phyloP scores from a whole-genome alignment of 1,139 yeast genomes.

The Yamadazyma atmosphaerica region DNA sequence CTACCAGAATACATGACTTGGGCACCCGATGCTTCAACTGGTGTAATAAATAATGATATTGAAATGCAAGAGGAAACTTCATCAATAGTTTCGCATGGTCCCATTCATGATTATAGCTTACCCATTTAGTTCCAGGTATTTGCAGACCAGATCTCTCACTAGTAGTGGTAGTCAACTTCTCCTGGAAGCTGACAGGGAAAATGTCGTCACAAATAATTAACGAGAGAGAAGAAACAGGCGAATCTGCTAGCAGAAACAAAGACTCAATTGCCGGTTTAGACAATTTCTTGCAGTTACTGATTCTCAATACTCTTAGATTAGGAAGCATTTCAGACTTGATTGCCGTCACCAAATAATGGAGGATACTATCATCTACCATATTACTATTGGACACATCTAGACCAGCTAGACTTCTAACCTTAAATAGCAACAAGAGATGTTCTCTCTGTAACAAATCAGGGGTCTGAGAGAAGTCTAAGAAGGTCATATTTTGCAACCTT shows the following conservation, averaged over 20 bases:
- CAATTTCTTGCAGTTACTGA: constrained; percentile 27
- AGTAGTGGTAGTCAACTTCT: constrained; percentile 16
- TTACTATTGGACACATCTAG: constrained; percentile 32
- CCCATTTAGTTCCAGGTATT: constrained; percentile 25
- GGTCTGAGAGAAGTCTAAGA: constrained; percentile 13
- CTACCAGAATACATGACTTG: not conserved
- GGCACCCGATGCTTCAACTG: constrained; percentile 7
- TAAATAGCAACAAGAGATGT: constrained; percentile 29
- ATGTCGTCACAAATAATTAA: constrained; percentile 20
- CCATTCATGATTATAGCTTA: constrained; percentile 13
- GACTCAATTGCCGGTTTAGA: constrained; percentile 20
- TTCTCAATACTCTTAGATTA: constrained; percentile 23
- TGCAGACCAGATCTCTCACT: not conserved
- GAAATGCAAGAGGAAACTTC: constrained; percentile 29
- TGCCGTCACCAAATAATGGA: constrained; percentile 25
- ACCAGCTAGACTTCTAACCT: constrained; percentile 30
- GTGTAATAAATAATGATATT: constrained; percentile 20
- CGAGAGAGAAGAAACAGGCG: constrained; percentile 17
- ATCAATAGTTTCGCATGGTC: constrained; percentile 14
- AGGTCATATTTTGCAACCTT: constrained; percentile 3
- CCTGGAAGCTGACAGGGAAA: constrained; percentile 9
- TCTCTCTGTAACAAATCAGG: constrained; percentile 18
- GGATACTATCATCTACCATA: constrained; percentile 31
- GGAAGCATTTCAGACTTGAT: constrained; percentile 25
- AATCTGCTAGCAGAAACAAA: constrained; percentile 17